Conservation (phyloP, 1,139 yeast genomes). For the Debaryomyces sp. region DNA sequence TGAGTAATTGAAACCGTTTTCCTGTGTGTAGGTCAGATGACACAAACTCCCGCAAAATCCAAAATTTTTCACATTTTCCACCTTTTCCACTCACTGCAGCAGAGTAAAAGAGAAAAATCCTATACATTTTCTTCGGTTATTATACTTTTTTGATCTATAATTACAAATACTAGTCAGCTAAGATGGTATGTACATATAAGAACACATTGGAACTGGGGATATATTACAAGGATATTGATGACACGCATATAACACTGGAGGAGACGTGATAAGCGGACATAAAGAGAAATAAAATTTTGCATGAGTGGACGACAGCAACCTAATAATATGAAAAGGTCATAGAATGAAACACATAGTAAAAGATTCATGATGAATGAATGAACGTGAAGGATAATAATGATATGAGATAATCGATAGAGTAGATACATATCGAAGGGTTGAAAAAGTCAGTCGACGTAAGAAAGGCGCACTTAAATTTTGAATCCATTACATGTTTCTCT, state of each 20-base stretch:
- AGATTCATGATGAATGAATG: neutral
- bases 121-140: conserved; percentile 1
- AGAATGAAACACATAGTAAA: neutral
- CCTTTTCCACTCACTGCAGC: conserved; percentile 5
- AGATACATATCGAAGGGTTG: neutral
- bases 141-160: conserved; percentile 17
- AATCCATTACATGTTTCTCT: neutral
- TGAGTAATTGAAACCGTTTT: neutral
- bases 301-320: neutral
- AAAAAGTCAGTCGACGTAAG: neutral
- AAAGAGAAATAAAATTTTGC: neutral
- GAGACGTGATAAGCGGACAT: neutral
- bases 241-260: neutral
- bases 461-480: neutral
- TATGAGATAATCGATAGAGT: neutral
- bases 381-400: neutral
- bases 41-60: conserved; percentile 3
- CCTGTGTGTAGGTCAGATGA: neutral
- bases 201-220: neutral
- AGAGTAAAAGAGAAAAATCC: conserved; percentile 9
- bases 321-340: neutral
- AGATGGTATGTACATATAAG: conserved; percentile 37
- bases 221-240: neutral
- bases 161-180: conserved; percentile 31
- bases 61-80: conserved; percentile 10